Evolutionary conservation across 331 rosid species (phyloP).

Genomic region (Malus hybrid): DNA sequence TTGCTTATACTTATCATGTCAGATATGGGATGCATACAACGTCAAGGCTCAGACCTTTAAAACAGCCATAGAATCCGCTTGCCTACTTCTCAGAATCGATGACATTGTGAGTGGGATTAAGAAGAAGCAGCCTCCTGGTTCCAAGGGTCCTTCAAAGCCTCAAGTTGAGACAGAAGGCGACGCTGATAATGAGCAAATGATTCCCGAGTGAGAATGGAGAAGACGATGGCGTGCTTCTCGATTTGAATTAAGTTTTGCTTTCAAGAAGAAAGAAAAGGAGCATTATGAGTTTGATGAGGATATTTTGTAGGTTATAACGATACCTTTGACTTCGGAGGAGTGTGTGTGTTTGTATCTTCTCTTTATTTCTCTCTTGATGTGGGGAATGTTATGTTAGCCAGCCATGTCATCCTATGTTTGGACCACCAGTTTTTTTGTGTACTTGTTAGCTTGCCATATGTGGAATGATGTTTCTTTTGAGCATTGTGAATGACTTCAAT

Average conservation of each 20-base stretch:
- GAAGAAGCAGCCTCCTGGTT: slow-evolving; percentile 87
- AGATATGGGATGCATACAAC: slow-evolving; percentile 98
- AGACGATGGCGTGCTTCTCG: background rate
- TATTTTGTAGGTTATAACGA: background rate
- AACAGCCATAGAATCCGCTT: slow-evolving; percentile 96
- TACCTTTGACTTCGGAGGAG: background rate
- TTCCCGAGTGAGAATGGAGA: slow-evolving; percentile 52
- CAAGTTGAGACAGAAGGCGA: slow-evolving; percentile 83
- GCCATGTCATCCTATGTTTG: background rate
- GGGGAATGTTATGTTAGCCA: background rate
- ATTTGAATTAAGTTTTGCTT: background rate
- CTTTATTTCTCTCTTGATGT: background rate
- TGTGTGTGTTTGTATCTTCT: background rate
- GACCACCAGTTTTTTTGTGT: background rate
- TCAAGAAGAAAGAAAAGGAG: background rate
- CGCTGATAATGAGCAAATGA: slow-evolving; percentile 88
- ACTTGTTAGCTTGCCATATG: background rate
- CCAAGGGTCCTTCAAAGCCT: slow-evolving; percentile 57
- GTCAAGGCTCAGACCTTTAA: slow-evolving; percentile 96
- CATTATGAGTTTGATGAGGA: background rate
- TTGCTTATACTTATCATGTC: background rate
- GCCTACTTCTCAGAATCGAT: slow-evolving; percentile 96
- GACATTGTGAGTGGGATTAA: slow-evolving; percentile 96
- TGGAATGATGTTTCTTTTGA: no score
- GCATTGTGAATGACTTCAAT: no score